Evolutionary conservation across 495 filamentous ascomycete species (phyloP), one percentile per base, ranked within the genome.

Genomic region (Tuber umbilicatum): DNA sequence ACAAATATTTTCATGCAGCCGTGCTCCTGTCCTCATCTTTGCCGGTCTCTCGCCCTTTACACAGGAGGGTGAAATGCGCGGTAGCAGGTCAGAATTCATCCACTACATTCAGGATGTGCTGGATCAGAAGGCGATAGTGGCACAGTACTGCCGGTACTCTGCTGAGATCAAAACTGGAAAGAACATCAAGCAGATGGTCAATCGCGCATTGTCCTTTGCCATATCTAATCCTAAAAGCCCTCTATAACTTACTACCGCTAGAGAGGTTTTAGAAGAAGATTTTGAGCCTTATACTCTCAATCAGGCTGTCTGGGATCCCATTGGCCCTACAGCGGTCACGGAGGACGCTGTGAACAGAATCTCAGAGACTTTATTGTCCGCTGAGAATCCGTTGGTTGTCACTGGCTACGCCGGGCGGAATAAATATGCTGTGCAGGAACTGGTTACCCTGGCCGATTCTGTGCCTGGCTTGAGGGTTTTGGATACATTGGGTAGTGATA

Each of bases 71-170:
- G 94, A 97, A 84, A 88, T 93, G 86, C 87, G 92, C 35, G 94
- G 94, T 2, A 92, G 89, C 5, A 87, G 94, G 64, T 97, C 93
- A 0, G 94, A 97, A 84, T 97, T 94, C 82, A 98, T 97, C 80
- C 94, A 98, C 81, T 98, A 94, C 93, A 94, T 97, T 55, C 94
- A 98, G 81, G 93, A 98, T 84, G 93, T 97, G 10, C 94, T 94
- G 1, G 93, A 98, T 76, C 94, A 98, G 84, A 94, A 93, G 82
- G 90, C 91, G 82, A 97, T 98, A 75, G 86, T 98, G 19, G 87
- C 88, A 3, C 94, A 98, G 84, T 98, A 98, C 83, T 97, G 94
- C 82, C 89, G 94, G n/a, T 98, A 97, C 82, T 85, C 91, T 0
- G 93, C 86, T 1, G 94, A 98, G 83, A 89, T 98, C 81, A 97